Evolutionary conservation across 306 rosid species (phyloP).

Genomic region (Medicago ruthenica): DNA sequence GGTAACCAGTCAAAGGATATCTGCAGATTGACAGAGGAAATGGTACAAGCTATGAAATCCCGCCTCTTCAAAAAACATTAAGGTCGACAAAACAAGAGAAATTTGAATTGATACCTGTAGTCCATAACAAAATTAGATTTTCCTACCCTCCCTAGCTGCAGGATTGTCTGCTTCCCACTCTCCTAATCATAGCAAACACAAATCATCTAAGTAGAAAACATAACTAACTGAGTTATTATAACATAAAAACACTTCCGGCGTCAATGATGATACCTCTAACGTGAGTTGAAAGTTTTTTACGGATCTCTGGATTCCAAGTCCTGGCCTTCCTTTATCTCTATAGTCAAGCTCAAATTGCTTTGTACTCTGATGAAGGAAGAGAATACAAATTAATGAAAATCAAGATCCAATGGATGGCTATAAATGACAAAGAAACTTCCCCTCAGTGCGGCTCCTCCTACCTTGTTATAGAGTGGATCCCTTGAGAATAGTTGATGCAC

Average conservation of each 20-base stretch:
- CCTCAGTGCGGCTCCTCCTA: constrained; percentile 19
- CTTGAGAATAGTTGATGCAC: constrained; percentile 74
- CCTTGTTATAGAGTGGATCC: constrained; percentile 82
- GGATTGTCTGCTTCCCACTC: constrained; percentile 73
- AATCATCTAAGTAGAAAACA: constrained; percentile 30
- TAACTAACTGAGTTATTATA: background rate
- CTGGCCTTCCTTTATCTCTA: constrained; percentile 86
- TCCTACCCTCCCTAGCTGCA: constrained; percentile 89
- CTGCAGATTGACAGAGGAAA: constrained; percentile 51
- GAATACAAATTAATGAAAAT: constrained; percentile 8
- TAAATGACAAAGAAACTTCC: constrained; percentile 3
- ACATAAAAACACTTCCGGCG: background rate
- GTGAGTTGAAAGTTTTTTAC: constrained; percentile 91
- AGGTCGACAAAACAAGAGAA: constrained; percentile 18
- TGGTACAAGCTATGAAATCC: constrained; percentile 13
- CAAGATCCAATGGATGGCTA: background rate
- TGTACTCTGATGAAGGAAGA: constrained; percentile 54
- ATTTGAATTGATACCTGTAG: constrained; percentile 63
- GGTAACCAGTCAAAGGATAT: constrained; percentile 96
- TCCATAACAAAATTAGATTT: constrained; percentile 88
- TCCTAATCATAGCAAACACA: constrained; percentile 53
- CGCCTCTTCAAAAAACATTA: background rate
- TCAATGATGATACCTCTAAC: constrained; percentile 59
- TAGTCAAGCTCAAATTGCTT: constrained; percentile 86
- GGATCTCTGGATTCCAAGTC: constrained; percentile 71